Base-by-base conservation (phyloP, 495 filamentous ascomycete genomes). In the Penicillium turbatum region DNA sequence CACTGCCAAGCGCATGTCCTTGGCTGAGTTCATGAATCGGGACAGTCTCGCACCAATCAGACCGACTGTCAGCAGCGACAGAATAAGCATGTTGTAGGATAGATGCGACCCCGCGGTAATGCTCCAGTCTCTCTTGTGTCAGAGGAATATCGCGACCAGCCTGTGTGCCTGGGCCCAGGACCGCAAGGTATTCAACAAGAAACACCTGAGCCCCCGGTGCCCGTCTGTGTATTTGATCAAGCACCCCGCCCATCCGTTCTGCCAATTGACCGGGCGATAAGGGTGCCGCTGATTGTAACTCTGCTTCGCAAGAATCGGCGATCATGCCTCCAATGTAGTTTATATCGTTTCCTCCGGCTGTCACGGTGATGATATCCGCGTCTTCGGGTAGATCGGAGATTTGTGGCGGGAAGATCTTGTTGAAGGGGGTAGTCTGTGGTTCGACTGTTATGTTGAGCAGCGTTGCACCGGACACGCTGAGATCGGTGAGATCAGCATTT, bases 291-390 rank as follows among this genome's bases (percentile, higher is more conserved):
- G 42, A 8, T 15, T 55, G 41, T 3, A 56, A 31, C n/a, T 52
- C 39, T 1, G 48, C 36, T 12, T 31, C 40, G 29, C 42, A 64
- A 34, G 63, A 64, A 48, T 71, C 71, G n/a, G 62, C 58, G 12
- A 72, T 62, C 47, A 77, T 53, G 16, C 67, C 66, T 9, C 67
- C 68, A 46, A 75, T 72, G 53, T 78, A 78, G 2, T 64, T 66
- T 35, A 78, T 62, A 55, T 77, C 74, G 55, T 78, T 78, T 15
- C 75, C 74, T 35, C 75, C 75, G 44, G 59, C 67, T 9, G 72
- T 72, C 17, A 78, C 41, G 7, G 72, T 64, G 5, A 78, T 64
- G 21, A 76, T 62, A 53, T 77, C 66, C 6, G 60, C 61, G 52
- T 75, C 64, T 11, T 48, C 37, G 24, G 67, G 71, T 6, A 78